Base-by-base conservation (phyloP, 1,284 basidiomycete species). In the Irpex lacteus region DNA sequence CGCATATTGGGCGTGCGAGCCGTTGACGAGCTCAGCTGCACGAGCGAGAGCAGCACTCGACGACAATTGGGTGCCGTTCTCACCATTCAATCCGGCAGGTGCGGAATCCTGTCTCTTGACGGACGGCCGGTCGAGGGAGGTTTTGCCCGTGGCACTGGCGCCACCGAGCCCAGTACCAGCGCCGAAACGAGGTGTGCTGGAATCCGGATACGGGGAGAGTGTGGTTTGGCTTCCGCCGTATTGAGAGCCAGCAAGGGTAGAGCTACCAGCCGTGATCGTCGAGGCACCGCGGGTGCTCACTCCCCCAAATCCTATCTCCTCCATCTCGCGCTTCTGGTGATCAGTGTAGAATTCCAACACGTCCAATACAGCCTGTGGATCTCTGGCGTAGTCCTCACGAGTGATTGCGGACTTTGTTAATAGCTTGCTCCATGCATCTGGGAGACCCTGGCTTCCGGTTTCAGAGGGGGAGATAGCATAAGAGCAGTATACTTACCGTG, bases 311-410 rank as follows among this genome's bases (percentile, higher is more conserved):
- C 80, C 77, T 74, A 80, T 84, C 80, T 91, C 89, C 71, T 96
- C 94, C 72, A 92, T 79, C 72, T 93, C 92, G n/a, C 91, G 88
- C 76, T 95, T 96, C 80, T 98, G 95, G 71, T 96, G 95, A 74
- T 98, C 95, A 11, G 96, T 98, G 78, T 98, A 98, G 80, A 98
- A 99, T 73, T 98, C 96, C 64, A 99, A 89, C 0, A 98, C 97
- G 69, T 98, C 97, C 15, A 98, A 83, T 13, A 99, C 97, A 0
- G 97, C 97, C 72, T 98, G 96, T 0, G 97, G 97, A 73, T 99
- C 93, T 75, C 93, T 94, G 9, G 94, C 95, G 66, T 98, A 98
- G 76, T 99, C 97, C 78, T 98, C 97, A 63, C 95, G 91, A 1
- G 97, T 98, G 77, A 99, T 98, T 40, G 96, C 96, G 3, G 94